Percentiles rank a stretch among this genome's conserved stretches.
Conservation (phyloP, 2,329 filamentous ascomycete species). For the Fusarium agapanthi region DNA sequence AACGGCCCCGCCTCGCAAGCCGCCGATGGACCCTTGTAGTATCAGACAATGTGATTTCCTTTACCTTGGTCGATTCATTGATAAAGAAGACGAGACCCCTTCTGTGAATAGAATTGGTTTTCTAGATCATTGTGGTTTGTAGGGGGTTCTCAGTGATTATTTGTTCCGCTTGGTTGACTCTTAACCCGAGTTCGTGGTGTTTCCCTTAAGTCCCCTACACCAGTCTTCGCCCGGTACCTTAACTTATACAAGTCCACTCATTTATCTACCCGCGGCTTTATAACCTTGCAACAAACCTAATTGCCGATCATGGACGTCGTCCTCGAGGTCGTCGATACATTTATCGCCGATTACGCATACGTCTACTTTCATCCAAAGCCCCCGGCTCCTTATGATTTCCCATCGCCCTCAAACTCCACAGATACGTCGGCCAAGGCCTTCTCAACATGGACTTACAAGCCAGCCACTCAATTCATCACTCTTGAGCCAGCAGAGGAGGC, state of each 20-base stretch:
- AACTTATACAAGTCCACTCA: background rate
- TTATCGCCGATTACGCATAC: slow-evolving; percentile 82
- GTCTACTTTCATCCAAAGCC: slow-evolving; percentile 72
- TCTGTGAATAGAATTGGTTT: background rate
- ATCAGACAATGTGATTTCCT: slow-evolving; percentile 29
- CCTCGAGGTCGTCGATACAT: slow-evolving; percentile 85
- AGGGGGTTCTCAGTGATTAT: background rate
- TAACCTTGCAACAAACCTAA: background rate
- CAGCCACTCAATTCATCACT: slow-evolving; percentile 74
- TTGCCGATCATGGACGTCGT: slow-evolving; percentile 83
- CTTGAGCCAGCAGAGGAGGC: slow-evolving; percentile 78
- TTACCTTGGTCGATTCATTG: slow-evolving; percentile 6
- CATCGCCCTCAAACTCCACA: slow-evolving; percentile 60
- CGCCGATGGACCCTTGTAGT: slow-evolving; percentile 26
- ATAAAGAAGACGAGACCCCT: slow-evolving; percentile 28
- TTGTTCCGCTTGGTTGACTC: background rate
- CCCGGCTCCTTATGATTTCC: slow-evolving; percentile 61
- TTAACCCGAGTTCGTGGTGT: background rate
- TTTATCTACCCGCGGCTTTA: background rate
- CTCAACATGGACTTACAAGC: slow-evolving; percentile 74
- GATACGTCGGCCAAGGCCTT: slow-evolving; percentile 61
- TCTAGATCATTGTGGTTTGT: background rate
- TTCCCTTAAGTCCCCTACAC: slow-evolving; percentile 15
- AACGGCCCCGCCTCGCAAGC: slow-evolving; percentile 32
- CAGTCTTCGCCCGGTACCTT: background rate